Percentiles rank a stretch among this genome's conserved stretches.
phyloP scores from a whole-genome alignment of 2,329 filamentous ascomycete genomes.

The Fusarium napiforme region DNA sequence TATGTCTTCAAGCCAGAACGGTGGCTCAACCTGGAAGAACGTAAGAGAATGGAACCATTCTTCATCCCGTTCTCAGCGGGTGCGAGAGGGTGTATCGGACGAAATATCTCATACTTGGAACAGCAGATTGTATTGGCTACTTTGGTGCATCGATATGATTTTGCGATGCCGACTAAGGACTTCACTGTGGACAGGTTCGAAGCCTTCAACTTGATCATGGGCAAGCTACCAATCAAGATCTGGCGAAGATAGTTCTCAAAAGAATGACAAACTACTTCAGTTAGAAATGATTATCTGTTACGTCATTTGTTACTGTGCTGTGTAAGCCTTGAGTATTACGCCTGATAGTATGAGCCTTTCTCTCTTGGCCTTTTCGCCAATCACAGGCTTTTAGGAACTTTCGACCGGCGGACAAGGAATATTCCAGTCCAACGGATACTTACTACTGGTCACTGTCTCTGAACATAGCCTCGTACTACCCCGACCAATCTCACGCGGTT shows the following conservation, averaged over 20 bases:
- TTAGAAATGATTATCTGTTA: neutral
- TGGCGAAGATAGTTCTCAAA: neutral
- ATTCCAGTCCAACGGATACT: rapidly evolving
- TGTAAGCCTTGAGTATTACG: neutral
- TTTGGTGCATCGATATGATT: constrained; percentile 56
- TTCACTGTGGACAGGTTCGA: neutral
- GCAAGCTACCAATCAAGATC: neutral
- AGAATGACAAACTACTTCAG: neutral
- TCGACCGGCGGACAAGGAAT: neutral
- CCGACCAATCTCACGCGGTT: neutral
- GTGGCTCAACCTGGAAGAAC: constrained; percentile 50
- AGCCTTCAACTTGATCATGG: constrained; percentile 7
- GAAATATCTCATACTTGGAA: constrained; percentile 56
- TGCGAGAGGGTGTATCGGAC: constrained; percentile 54
- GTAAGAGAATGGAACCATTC: constrained; percentile 49
- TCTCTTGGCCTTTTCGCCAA: neutral
- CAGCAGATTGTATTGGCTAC: constrained; percentile 57
- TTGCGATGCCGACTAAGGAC: constrained; percentile 37
- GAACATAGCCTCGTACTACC: neutral
- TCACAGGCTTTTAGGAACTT: no score
- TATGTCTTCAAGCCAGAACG: constrained; percentile 54
- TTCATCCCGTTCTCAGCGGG: constrained; percentile 57
- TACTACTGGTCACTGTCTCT: neutral
- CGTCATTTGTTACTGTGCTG: no score
- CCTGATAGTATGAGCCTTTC: neutral